phyloP scores from a whole-genome alignment of 805 yeast species.

The Ogataea wickerhamii region DNA sequence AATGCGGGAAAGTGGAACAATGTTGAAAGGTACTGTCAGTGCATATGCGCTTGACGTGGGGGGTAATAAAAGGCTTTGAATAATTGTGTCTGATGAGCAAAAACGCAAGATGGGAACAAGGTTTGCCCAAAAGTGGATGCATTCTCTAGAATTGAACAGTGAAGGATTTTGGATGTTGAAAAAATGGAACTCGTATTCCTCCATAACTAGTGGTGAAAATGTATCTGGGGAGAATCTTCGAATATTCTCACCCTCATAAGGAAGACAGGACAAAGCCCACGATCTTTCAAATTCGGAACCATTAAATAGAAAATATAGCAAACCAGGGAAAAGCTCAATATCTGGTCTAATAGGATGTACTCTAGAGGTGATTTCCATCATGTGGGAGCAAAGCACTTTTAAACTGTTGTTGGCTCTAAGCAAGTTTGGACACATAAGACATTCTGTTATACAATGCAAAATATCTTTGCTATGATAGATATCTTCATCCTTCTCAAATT shows the following conservation, averaged over 20 bases:
- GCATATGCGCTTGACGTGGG: conserved; percentile 22
- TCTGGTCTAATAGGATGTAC: conserved; percentile 11
- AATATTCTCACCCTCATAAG: conserved; percentile 13
- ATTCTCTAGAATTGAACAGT: conserved; percentile 39
- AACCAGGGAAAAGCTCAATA: conserved; percentile 41
- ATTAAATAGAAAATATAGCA: conserved; percentile 51
- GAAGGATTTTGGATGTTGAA: conserved; percentile 51
- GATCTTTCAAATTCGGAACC: conserved; percentile 43
- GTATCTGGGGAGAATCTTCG: conserved; percentile 12
- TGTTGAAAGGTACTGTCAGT: conserved; percentile 25
- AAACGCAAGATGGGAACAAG: conserved; percentile 35
- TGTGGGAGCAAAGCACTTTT: conserved; percentile 35
- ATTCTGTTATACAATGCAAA: conserved; percentile 39
- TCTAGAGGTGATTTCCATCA: conserved; percentile 30
- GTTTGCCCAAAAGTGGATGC: conserved; percentile 48
- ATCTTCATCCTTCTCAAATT: conserved; percentile 21
- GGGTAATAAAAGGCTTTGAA: conserved; percentile 27
- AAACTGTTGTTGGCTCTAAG: conserved; percentile 38
- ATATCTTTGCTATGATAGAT: conserved; percentile 29
- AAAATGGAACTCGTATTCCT: conserved; percentile 53
- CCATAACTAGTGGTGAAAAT: conserved; percentile 40
- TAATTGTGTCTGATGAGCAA: conserved; percentile 35
- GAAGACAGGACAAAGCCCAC: conserved; percentile 44
- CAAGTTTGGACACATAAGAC: conserved; percentile 50
- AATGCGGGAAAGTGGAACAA: conserved; percentile 37